Evolutionary conservation across 2,329 filamentous ascomycete species (phyloP).

Genomic region (Pyrenophora seminiperda): DNA sequence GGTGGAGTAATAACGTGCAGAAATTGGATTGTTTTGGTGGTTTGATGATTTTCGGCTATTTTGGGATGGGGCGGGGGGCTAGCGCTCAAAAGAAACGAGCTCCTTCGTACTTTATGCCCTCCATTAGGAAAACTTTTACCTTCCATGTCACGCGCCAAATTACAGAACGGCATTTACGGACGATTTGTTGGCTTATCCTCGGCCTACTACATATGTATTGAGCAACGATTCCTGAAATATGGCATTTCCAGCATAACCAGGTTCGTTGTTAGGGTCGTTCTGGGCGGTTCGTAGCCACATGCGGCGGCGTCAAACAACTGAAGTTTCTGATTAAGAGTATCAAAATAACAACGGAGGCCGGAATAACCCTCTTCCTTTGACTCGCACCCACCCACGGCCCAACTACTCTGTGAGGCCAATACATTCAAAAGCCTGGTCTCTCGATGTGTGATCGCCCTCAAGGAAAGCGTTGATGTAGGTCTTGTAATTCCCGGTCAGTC

Average conservation of each 20-base stretch:
- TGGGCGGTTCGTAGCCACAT: too few species aligned
- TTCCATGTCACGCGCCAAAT: too few species aligned
- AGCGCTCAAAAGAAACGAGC: not conserved
- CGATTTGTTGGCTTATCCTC: too few species aligned
- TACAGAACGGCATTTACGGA: too few species aligned
- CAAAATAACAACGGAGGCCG: not conserved
- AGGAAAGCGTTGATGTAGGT: not conserved
- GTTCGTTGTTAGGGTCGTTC: not conserved
- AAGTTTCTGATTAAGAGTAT: not conserved
- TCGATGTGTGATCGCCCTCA: not conserved
- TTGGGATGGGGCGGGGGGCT: too few species aligned
- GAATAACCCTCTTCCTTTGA: not conserved
- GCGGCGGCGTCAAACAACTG: not conserved
- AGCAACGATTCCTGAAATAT: not conserved
- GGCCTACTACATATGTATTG: too few species aligned
- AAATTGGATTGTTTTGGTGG: not conserved
- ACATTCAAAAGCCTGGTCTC: not conserved
- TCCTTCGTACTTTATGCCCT: too few species aligned
- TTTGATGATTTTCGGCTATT: too few species aligned
- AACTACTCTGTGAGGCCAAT: not conserved
- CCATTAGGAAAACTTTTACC: too few species aligned
- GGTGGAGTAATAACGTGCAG: too few species aligned
- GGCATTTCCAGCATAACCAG: not conserved
- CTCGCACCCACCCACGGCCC: not conserved
- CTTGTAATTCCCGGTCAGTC: not conserved